Evolutionary conservation across 352 stramenopile species (phyloP).

Genomic region (Pythium dissotocum): DNA sequence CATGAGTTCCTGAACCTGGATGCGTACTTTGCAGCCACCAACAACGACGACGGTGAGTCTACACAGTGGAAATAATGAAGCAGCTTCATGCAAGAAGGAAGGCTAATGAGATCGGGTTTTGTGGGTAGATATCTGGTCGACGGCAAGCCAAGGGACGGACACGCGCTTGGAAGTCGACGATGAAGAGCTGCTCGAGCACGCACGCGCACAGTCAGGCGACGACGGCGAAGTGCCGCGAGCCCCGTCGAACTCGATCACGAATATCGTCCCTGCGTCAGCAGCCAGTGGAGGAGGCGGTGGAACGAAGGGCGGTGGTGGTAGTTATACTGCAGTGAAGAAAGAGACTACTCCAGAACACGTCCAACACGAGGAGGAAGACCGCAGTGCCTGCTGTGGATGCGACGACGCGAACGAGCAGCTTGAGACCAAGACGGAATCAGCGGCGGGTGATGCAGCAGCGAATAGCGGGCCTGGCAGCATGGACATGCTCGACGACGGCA

Average conservation of each 20-base stretch:
- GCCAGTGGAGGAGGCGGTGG: not conserved
- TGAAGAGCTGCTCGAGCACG: not conserved
- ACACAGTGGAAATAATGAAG: not conserved
- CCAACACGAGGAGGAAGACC: constrained; percentile 14
- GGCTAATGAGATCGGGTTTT: too few relatives aligned
- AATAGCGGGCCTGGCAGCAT: constrained; percentile 25
- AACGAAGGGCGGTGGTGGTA: not conserved
- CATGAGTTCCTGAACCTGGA: constrained; percentile 39
- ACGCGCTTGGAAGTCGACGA: not conserved
- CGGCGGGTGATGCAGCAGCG: constrained; percentile 1
- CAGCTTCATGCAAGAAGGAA: too few relatives aligned
- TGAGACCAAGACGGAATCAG: constrained; percentile 19
- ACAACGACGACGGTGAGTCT: constrained; percentile 30
- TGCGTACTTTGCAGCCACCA: constrained; percentile 31
- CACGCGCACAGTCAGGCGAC: not conserved
- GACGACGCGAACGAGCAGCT: constrained; percentile 21
- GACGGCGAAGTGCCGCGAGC: not conserved
- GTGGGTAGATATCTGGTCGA: constrained; percentile 12
- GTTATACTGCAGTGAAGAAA: not conserved
- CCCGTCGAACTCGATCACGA: not conserved
- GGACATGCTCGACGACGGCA: constrained; percentile 29
- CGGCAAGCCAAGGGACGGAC: not conserved
- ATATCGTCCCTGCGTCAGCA: not conserved
- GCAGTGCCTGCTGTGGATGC: constrained; percentile 19
- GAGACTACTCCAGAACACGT: constrained; percentile 16